Percentiles rank a stretch among this genome's conserved stretches.
Evolutionary conservation across 2,329 filamentous ascomycete genomes (phyloP).

Genomic region (Thielaviopsis punctulata): DNA sequence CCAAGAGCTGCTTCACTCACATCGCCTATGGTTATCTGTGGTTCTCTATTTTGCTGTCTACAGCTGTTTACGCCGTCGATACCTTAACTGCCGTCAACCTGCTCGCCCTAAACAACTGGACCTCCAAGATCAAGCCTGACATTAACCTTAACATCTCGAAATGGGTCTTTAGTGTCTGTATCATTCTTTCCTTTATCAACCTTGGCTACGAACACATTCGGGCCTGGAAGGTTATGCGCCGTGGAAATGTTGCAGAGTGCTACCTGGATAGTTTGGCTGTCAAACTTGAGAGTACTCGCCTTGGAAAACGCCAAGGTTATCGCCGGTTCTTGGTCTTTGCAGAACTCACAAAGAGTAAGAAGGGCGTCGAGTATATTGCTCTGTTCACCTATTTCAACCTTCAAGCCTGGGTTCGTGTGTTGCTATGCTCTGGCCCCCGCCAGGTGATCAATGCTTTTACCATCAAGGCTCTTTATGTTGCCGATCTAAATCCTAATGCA

Average conservation of each 20-base stretch:
- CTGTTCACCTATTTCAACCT: constrained; percentile 78
- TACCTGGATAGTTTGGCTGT: constrained; percentile 81
- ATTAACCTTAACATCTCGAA: constrained; percentile 66
- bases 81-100: constrained; percentile 88
- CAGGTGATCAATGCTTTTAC: constrained; percentile 84
- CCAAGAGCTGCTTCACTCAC: constrained; percentile 55
- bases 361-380: constrained; percentile 77
- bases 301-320: constrained; percentile 62
- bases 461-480: constrained; percentile 64
- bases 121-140: constrained; percentile 60
- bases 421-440: constrained; percentile 82
- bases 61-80: constrained; percentile 78
- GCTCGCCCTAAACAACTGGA: constrained; percentile 77
- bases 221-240: constrained; percentile 63
- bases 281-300: constrained; percentile 65
- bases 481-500: constrained; percentile 36
- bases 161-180: constrained; percentile 90
- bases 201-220: constrained; percentile 64
- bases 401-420: constrained; percentile 68
- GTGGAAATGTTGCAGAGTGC: constrained; percentile 75
- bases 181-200: constrained; percentile 77
- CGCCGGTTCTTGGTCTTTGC: constrained; percentile 84
- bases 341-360: constrained; percentile 77
- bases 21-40: constrained; percentile 77
- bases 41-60: constrained; percentile 59